These are phyloP conservation scores for Houttuynia cordata DNA, from an alignment of 164 flowering plant genomes.

Conservation along the genomic window DNA sequence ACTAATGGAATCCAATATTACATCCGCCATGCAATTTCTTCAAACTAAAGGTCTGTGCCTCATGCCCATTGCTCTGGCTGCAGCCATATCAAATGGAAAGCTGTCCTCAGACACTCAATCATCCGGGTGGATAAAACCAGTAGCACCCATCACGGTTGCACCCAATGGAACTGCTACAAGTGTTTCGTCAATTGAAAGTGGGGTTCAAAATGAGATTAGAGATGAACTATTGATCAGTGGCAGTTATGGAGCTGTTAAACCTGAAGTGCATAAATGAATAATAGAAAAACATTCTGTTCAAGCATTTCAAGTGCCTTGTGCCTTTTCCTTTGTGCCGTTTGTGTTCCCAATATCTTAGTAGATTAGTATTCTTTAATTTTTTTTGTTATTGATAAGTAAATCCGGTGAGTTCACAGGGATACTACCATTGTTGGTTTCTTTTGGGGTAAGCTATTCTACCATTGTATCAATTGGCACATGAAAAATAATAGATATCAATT, in stretches of 20 bases:
- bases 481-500: too few relatives aligned
- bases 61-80: conserved; percentile 32
- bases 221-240: conserved; percentile 3
- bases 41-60: conserved; percentile 29
- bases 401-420: too few relatives aligned
- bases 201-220: neutral
- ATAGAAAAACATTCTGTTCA: too few relatives aligned
- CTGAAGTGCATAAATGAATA: conserved; percentile 7
- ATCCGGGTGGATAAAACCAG: conserved; percentile 9
- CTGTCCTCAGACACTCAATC: conserved; percentile 2
- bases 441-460: too few relatives aligned
- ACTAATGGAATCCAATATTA: conserved; percentile 27
- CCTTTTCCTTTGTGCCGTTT: too few relatives aligned
- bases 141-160: conserved; percentile 5
- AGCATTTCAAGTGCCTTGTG: too few relatives aligned
- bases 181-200: conserved; percentile 5
- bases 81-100: conserved; percentile 19
- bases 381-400: too few relatives aligned
- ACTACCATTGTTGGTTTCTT: too few relatives aligned
- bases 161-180: conserved; percentile 2
- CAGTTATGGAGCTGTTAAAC: conserved; percentile 13
- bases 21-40: conserved; percentile 29
- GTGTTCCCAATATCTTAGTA: too few relatives aligned
- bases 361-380: too few relatives aligned
- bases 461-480: too few relatives aligned